Conservation (phyloP, 441 rosid genomes). For the Dalechampia spathulata region DNA sequence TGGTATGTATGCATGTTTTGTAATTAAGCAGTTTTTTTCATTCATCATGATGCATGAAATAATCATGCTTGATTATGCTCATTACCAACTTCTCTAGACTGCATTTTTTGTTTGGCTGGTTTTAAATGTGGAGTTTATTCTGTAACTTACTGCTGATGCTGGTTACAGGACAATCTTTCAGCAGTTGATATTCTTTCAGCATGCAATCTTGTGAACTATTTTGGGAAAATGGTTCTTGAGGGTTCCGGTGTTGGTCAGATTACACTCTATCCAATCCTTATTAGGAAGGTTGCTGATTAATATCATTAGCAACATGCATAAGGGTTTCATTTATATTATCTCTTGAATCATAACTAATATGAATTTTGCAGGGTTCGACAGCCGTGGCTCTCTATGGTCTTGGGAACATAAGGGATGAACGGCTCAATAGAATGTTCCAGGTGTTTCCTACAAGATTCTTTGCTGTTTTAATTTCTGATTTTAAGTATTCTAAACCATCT, state of each 20-base stretch:
- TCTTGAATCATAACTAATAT: constrained; percentile 10
- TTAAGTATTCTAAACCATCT: constrained; percentile 10
- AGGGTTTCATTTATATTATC: constrained; percentile 8
- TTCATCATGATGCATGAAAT: no score
- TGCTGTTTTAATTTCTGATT: constrained; percentile 14
- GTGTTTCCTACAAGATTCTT: constrained; percentile 26
- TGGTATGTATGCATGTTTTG: no score
- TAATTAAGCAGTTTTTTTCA: no score
- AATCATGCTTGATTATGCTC: neutral
- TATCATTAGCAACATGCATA: constrained; percentile 6
- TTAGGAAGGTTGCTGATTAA: constrained; percentile 52
- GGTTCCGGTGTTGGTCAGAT: constrained; percentile 99
- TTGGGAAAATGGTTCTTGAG: constrained; percentile 98
- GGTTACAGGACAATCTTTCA: constrained; percentile 92
- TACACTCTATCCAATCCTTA: constrained; percentile 78
- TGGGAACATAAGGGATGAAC: constrained; percentile 96
- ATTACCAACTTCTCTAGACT: neutral
- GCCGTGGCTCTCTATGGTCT: constrained; percentile 94
- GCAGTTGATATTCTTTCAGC: constrained; percentile 94
- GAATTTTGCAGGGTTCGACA: constrained; percentile 74
- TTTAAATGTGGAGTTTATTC: neutral
- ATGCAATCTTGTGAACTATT: constrained; percentile 94
- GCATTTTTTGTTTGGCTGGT: neutral
- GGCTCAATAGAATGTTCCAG: constrained; percentile 99
- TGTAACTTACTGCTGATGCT: constrained; percentile 19